Conservation (phyloP, 257 asterid species). For the Petunia axillaris region DNA sequence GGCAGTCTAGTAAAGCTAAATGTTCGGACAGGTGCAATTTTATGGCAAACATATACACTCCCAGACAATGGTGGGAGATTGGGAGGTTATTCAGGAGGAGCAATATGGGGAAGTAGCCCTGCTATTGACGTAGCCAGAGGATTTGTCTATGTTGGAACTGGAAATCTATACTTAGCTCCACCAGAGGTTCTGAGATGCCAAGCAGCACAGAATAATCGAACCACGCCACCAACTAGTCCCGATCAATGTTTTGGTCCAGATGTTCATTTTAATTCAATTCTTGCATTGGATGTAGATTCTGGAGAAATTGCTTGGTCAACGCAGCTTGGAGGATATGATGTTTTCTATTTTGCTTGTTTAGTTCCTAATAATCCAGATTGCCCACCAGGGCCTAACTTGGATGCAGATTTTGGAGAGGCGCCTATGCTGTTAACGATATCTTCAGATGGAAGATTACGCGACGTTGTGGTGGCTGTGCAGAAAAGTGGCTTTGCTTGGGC, state of each 20-base stretch:
- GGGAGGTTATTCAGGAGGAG: slow-evolving; percentile 66
- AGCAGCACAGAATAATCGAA: slow-evolving; percentile 51
- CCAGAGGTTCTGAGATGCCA: slow-evolving; percentile 56
- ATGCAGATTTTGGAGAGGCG: slow-evolving; percentile 87
- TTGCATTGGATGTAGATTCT: slow-evolving; percentile 54
- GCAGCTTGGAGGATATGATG: slow-evolving; percentile 67
- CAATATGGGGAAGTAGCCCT: slow-evolving; percentile 89
- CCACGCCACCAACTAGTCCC: slow-evolving; percentile 48
- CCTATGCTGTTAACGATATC: slow-evolving; percentile 60
- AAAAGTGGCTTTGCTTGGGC: slow-evolving; percentile 84
- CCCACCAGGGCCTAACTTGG: slow-evolving; percentile 71
- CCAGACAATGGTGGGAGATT: slow-evolving; percentile 66
- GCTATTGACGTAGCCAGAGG: slow-evolving; percentile 51
- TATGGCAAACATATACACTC: slow-evolving; percentile 75
- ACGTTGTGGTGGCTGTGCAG: slow-evolving; percentile 72
- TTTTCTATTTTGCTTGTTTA: slow-evolving; percentile 61
- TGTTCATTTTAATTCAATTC: slow-evolving; percentile 57
- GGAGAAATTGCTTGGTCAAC: slow-evolving; percentile 62
- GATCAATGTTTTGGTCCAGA: slow-evolving; percentile 60
- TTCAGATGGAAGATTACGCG: slow-evolving; percentile 40
- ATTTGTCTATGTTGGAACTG: slow-evolving; percentile 60
- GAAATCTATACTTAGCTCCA: slow-evolving; percentile 72
- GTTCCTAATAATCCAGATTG: slow-evolving; percentile 69
- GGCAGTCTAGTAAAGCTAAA: slow-evolving; percentile 77
- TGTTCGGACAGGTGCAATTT: slow-evolving; percentile 48